These are phyloP conservation scores for Candida piceae DNA, from an alignment of 805 yeast species.

Conservation along the genomic window DNA sequence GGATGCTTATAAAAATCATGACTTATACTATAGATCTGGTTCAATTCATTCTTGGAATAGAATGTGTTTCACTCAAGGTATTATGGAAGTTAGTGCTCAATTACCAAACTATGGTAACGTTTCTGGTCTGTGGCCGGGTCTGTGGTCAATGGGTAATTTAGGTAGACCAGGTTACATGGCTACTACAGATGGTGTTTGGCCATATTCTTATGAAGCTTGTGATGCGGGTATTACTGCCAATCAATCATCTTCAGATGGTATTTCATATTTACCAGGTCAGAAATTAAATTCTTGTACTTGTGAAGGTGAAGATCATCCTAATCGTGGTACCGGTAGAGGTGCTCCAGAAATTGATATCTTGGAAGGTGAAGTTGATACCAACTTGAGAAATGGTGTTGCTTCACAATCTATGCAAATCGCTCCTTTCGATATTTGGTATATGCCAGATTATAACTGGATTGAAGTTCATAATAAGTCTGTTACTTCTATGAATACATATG, in stretches of 20 bases:
- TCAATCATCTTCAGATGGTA: conserved; percentile 87
- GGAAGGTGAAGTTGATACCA: conserved; percentile 74
- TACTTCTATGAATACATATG: conserved; percentile 79
- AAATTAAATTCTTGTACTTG: conserved; percentile 74
- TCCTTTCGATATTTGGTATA: conserved; percentile 92
- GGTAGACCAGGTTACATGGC: conserved; percentile 90
- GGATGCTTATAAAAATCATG: conserved; percentile 81
- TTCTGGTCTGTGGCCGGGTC: conserved; percentile 93
- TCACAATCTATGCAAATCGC: conserved; percentile 93
- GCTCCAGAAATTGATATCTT: conserved; percentile 93
- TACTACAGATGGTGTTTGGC: conserved; percentile 92
- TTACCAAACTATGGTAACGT: conserved; percentile 76
- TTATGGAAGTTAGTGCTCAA: conserved; percentile 67
- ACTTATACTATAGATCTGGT: conserved; percentile 79
- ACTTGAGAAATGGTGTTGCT: conserved; percentile 55
- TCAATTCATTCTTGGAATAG: conserved; percentile 93
- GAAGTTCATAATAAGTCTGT: conserved; percentile 64
- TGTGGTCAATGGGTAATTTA: conserved; percentile 91
- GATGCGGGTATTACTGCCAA: conserved; percentile 95
- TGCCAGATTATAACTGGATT: conserved; percentile 78
- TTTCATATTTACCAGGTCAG: conserved; percentile 84
- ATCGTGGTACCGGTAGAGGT: conserved; percentile 82
- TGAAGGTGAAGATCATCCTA: conserved; percentile 81
- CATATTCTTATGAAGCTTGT: conserved; percentile 79
- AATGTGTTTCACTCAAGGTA: conserved; percentile 83